A percentile compares a stretch with the other conserved stretches of the same genome.
Conservation (phyloP, 305 asterid genomes). For the Fraxinus sp. region DNA sequence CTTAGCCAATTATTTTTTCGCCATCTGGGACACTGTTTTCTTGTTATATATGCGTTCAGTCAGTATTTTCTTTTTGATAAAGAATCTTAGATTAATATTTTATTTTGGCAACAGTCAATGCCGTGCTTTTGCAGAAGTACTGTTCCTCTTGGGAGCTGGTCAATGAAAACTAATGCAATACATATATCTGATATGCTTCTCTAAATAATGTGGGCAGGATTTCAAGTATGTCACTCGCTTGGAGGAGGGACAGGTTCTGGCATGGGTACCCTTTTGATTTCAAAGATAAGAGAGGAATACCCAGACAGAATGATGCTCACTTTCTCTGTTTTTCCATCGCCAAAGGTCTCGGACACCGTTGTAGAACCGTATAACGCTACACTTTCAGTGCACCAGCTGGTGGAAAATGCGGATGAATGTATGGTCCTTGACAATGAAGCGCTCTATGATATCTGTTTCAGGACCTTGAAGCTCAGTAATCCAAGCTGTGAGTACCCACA, state of each 20-base stretch:
- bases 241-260: constrained; percentile 96
- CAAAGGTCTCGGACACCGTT: constrained; percentile 85
- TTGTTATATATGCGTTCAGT: not conserved
- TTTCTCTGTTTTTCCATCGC: constrained; percentile 86
- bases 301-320: constrained; percentile 95
- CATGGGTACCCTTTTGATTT: constrained; percentile 85
- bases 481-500: constrained; percentile 71
- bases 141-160: not conserved
- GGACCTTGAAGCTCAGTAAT: constrained; percentile 89
- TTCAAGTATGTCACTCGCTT: constrained; percentile 87
- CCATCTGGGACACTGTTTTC: not conserved
- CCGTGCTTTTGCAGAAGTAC: not conserved
- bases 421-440: constrained; percentile 94
- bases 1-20: not conserved
- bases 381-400: constrained; percentile 84
- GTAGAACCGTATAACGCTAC: constrained; percentile 88
- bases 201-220: constrained; percentile 47
- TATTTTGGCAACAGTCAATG: not conserved
- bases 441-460: constrained; percentile 81
- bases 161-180: not conserved
- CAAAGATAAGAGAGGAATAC: constrained; percentile 85
- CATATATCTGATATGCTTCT: not conserved
- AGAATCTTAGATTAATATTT: not conserved
- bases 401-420: constrained; percentile 90
- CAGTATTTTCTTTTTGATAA: not conserved